These are phyloP conservation scores for Cordyceps tenuipes DNA, from an alignment of 2,329 filamentous ascomycete species.

Conservation along the genomic window DNA sequence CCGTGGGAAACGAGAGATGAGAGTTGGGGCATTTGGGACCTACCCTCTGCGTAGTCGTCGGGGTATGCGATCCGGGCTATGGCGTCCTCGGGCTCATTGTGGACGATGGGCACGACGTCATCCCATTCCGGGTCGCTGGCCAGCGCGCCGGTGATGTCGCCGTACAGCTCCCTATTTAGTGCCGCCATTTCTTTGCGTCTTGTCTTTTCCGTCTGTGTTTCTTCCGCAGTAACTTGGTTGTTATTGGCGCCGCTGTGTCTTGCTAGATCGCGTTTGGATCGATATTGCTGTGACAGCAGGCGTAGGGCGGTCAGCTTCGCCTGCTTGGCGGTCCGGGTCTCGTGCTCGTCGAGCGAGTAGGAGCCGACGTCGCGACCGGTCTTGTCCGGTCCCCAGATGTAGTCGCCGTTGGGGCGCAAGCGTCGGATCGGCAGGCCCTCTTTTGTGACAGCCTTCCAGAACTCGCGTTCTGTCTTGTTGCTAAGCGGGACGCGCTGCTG, in stretches of 20 bases:
- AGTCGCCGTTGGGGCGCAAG: constrained; percentile 23
- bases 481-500: constrained; percentile 27
- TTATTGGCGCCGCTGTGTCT: constrained; percentile 14
- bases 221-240: constrained; percentile 27
- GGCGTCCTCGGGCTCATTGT: constrained; percentile 74
- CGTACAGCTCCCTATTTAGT: constrained; percentile 45
- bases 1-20: background rate
- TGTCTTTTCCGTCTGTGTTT: constrained; percentile 37
- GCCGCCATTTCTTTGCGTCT: constrained; percentile 43
- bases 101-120: constrained; percentile 73
- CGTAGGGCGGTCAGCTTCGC: constrained; percentile 34
- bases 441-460: constrained; percentile 49
- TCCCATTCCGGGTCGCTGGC: constrained; percentile 69
- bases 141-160: constrained; percentile 35
- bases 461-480: constrained; percentile 45
- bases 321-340: constrained; percentile 33
- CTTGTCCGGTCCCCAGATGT: constrained; percentile 44
- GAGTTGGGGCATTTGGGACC: constrained; percentile 15
- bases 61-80: constrained; percentile 90
- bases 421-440: constrained; percentile 41
- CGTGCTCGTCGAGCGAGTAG: constrained; percentile 39
- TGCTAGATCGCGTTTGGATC: constrained; percentile 27
- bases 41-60: constrained; percentile 76
- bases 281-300: constrained; percentile 37
- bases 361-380: constrained; percentile 40